Percentiles rank a stretch among this genome's conserved stretches.
Conservation (phyloP, 192 early-diverging fungal genomes). For the Gigaspora rosea region DNA sequence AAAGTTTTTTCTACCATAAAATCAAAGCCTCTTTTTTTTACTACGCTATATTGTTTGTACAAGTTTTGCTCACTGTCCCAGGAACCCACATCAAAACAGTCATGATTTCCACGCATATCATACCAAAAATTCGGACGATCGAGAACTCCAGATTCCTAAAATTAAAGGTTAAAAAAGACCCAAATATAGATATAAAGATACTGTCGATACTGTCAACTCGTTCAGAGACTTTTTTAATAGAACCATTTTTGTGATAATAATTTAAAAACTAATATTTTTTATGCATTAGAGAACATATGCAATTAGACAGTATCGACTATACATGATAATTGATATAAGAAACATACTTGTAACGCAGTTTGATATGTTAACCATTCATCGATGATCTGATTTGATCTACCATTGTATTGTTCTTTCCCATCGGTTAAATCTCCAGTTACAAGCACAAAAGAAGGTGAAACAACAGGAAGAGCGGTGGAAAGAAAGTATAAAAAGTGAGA, state of each 20-base stretch:
- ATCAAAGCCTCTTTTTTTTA: constrained; percentile 53
- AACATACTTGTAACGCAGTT: constrained; percentile 55
- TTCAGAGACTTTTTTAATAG: no score
- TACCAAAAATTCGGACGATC: constrained; percentile 61
- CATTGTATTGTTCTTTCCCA: constrained; percentile 69
- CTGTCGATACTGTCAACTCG: no score
- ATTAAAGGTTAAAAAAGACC: neutral
- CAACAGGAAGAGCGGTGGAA: constrained; percentile 68
- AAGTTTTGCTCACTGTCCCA: constrained; percentile 64
- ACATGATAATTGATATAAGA: constrained; percentile 38
- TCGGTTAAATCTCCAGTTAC: constrained; percentile 90
- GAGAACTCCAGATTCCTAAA: constrained; percentile 17
- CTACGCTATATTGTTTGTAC: constrained; percentile 58
- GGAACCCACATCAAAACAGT: constrained; percentile 80
- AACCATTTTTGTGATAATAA: no score
- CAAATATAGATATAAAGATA: constrained; percentile 30
- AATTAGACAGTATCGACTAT: no score
- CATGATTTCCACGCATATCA: constrained; percentile 94
- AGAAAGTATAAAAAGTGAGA: constrained; percentile 79
- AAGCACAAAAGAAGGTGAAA: constrained; percentile 77
- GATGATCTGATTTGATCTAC: constrained; percentile 71
- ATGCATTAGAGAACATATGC: no score
- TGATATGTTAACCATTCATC: constrained; percentile 85
- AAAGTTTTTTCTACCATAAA: constrained; percentile 64
- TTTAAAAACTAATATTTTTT: no score